Percentiles rank a stretch among this genome's conserved stretches.
phyloP scores from a whole-genome alignment of 148 eudicot species.

The Fagopyrum homotropicum region DNA sequence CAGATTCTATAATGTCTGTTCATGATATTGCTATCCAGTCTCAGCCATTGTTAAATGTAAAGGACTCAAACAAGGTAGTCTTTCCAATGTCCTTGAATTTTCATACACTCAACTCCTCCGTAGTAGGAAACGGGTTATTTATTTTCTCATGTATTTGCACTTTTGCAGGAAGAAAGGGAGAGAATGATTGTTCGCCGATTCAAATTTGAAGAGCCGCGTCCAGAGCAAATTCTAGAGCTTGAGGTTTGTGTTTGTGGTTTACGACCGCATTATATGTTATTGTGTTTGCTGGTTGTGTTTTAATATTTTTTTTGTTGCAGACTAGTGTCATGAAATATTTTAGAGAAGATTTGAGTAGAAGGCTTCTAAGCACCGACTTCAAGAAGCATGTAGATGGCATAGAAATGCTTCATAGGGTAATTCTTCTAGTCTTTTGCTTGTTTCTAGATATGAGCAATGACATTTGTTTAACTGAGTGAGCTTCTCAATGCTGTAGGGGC shows the following conservation, averaged over 20 bases:
- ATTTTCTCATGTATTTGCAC: constrained; percentile 13
- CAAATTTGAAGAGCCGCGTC: constrained; percentile 90
- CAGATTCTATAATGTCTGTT: constrained; percentile 71
- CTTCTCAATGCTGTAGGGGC: constrained; percentile 43
- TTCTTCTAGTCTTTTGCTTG: constrained; percentile 1
- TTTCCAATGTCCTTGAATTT: background rate
- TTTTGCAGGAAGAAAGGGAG: constrained; percentile 80
- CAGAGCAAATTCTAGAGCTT: constrained; percentile 95
- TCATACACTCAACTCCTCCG: background rate
- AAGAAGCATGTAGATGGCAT: constrained; percentile 97
- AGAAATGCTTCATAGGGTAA: constrained; percentile 91
- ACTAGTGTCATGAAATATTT: constrained; percentile 69
- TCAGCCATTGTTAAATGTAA: constrained; percentile 72
- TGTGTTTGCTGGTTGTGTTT: background rate
- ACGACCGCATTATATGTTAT: background rate
- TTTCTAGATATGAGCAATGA: constrained; percentile 13
- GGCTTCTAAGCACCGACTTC: constrained; percentile 88
- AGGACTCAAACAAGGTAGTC: constrained; percentile 88
- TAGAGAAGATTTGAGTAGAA: constrained; percentile 80
- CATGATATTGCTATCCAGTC: constrained; percentile 80
- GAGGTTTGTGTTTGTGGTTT: constrained; percentile 49
- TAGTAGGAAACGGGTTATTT: background rate
- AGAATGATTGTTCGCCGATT: constrained; percentile 87
- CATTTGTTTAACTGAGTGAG: constrained; percentile 6
- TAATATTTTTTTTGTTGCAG: constrained; percentile 31